phyloP scores from a whole-genome alignment of 2,329 filamentous ascomycete genomes.

The Emmonsiellopsis sp. region DNA sequence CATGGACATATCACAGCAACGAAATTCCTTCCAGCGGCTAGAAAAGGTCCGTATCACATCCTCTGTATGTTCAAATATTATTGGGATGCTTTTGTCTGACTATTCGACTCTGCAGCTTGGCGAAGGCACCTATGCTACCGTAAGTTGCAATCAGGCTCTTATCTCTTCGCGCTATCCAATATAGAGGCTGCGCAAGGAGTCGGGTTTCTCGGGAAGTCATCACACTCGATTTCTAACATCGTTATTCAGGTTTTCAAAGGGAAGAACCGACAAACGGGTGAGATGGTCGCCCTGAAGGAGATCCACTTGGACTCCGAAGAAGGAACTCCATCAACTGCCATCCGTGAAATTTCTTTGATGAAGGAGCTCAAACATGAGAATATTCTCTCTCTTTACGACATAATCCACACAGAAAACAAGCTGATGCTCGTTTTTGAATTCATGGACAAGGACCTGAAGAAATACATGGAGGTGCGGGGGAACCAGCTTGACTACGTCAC shows the following conservation, averaged over 20 bases:
- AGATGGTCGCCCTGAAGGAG: constrained; percentile 93
- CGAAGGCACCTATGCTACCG: constrained; percentile 96
- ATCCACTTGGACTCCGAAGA: constrained; percentile 98
- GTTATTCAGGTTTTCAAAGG: constrained; percentile 82
- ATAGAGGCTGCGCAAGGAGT: too few species aligned
- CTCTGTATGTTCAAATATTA: constrained; percentile 1
- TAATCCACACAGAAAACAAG: constrained; percentile 99
- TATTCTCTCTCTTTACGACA: constrained; percentile 93
- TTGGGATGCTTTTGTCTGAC: constrained; percentile 20
- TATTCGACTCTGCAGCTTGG: constrained; percentile 51
- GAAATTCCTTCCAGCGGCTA: constrained; percentile 96
- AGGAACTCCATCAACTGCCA: constrained; percentile 92
- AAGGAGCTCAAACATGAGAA: constrained; percentile 99
- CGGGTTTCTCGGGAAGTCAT: not conserved
- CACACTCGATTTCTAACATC: not conserved
- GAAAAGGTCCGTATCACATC: constrained; percentile 54
- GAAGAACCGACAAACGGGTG: constrained; percentile 90
- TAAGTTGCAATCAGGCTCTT: constrained; percentile 37
- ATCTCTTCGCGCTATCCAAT: too few species aligned
- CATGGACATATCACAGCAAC: constrained; percentile 75
- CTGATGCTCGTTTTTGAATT: constrained; percentile 98
- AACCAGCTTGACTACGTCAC: constrained; percentile 80
- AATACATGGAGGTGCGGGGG: constrained; percentile 93
- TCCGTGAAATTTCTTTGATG: constrained; percentile 97
- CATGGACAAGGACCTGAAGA: constrained; percentile 97